Evolutionary conservation across 2,329 filamentous ascomycete genomes (phyloP).

Genomic region (Stemphylium lycopersici): DNA sequence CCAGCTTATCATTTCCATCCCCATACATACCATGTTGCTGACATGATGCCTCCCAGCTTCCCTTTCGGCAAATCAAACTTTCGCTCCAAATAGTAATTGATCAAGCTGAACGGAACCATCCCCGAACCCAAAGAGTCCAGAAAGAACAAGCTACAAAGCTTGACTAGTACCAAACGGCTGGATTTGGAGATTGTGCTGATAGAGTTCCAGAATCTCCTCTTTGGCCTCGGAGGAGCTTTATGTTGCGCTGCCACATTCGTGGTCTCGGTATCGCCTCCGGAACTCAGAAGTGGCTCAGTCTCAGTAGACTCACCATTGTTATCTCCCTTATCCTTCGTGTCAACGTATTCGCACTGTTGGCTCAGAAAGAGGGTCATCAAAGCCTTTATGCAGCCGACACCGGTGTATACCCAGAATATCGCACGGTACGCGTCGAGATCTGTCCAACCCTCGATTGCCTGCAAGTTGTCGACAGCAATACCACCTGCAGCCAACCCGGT

Average conservation of each 20-base stretch:
- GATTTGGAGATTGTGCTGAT: conserved; percentile 64
- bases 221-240: conserved; percentile 18
- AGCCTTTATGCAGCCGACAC: conserved; percentile 49
- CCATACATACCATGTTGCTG: conserved; percentile 48
- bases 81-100: conserved; percentile 64
- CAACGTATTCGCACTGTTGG: conserved; percentile 43
- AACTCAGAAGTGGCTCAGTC: conserved; percentile 35
- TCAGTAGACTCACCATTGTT: conserved; percentile 20
- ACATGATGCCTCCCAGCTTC: conserved; percentile 61
- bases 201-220: conserved; percentile 28
- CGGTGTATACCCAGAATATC: conserved; percentile 53
- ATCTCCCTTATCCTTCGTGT: conserved; percentile 7
- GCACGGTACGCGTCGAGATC: conserved; percentile 48
- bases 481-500: conserved; percentile 45
- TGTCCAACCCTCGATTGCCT: conserved; percentile 42
- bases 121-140: conserved; percentile 74
- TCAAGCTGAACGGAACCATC: conserved; percentile 60
- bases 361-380: conserved; percentile 49
- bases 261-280: neutral
- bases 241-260: conserved; percentile 11
- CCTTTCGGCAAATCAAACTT: conserved; percentile 62
- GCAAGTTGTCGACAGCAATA: conserved; percentile 44
- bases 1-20: too few relatives aligned
- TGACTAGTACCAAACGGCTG: conserved; percentile 62
- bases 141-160: conserved; percentile 70